Conservation (phyloP, 2,329 filamentous ascomycete species). For the Phaeosphaeria sp. region DNA sequence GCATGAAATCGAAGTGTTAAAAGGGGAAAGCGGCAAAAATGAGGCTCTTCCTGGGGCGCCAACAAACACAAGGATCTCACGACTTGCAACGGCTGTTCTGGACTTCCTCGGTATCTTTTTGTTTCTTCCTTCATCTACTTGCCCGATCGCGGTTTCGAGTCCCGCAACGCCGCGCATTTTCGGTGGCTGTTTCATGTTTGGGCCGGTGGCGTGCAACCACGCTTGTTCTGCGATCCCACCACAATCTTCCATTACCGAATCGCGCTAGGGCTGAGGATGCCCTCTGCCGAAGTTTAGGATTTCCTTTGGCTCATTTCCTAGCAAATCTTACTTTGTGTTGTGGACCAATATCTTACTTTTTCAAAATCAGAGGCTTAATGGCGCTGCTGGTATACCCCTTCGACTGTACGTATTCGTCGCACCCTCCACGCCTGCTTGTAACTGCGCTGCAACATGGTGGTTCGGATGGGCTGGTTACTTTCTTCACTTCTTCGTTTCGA, state of each 20-base stretch:
- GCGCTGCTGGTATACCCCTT: conserved; percentile 44
- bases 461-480: background rate
- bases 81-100: conserved; percentile 29
- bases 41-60: conserved; percentile 6
- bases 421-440: background rate
- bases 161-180: conserved; percentile 1
- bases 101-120: conserved; percentile 1
- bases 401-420: conserved; percentile 39
- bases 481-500: conserved; percentile 5
- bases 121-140: background rate
- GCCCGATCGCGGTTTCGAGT: background rate
- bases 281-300: conserved; percentile 10
- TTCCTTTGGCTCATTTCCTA: conserved; percentile 1
- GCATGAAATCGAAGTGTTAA: background rate
- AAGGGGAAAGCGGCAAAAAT: background rate
- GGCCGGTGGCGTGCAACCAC: conserved; percentile 5
- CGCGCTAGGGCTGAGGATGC: background rate
- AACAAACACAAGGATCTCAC: conserved; percentile 9
- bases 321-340: conserved; percentile 1
- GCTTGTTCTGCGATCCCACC: background rate
- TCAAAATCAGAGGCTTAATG: conserved; percentile 17
- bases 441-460: background rate
- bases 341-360: conserved; percentile 1
- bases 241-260: background rate
- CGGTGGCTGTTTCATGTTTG: conserved; percentile 10